These are phyloP conservation scores for Metschnikowia drakensbergensis DNA, from an alignment of 805 yeast species.

Conservation along the genomic window DNA sequence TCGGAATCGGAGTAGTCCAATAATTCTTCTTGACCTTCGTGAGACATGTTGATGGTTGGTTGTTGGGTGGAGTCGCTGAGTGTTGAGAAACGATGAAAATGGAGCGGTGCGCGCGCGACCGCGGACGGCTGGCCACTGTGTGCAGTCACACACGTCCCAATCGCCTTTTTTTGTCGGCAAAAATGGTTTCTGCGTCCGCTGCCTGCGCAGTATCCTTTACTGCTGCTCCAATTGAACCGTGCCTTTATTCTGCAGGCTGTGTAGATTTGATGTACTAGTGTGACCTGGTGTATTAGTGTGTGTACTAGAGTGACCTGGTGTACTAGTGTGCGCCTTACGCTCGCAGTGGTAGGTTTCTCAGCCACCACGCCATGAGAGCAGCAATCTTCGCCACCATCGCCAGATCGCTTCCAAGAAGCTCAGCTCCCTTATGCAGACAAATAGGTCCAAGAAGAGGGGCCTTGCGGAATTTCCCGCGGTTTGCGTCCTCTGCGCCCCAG, in stretches of 20 bases:
- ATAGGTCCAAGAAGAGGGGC: background rate
- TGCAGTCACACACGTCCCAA: background rate
- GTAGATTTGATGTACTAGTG: too few relatives aligned
- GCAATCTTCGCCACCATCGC: slow-evolving; percentile 4
- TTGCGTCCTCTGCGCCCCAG: slow-evolving; percentile 10
- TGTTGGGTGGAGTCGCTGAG: background rate
- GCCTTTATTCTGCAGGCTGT: too few relatives aligned
- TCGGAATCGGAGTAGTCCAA: slow-evolving; percentile 98
- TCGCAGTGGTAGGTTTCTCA: background rate
- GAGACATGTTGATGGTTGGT: slow-evolving; percentile 55
- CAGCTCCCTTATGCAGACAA: background rate
- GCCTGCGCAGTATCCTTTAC: too few relatives aligned
- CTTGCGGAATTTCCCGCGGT: slow-evolving; percentile 4
- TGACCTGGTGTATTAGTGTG: too few relatives aligned
- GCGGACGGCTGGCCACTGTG: background rate
- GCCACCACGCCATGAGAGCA: slow-evolving; percentile 5
- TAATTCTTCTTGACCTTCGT: slow-evolving; percentile 98
- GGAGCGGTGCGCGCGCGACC: slow-evolving; percentile 6
- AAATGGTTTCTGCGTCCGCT: background rate
- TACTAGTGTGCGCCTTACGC: background rate
- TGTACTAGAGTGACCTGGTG: background rate
- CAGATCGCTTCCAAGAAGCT: slow-evolving; percentile 2
- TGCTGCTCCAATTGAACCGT: background rate
- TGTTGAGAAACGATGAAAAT: slow-evolving; percentile 6
- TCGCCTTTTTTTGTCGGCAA: background rate